phyloP scores from a whole-genome alignment of 192 early-diverging fungal genomes.

The Phlyctochytrium planicorne region DNA sequence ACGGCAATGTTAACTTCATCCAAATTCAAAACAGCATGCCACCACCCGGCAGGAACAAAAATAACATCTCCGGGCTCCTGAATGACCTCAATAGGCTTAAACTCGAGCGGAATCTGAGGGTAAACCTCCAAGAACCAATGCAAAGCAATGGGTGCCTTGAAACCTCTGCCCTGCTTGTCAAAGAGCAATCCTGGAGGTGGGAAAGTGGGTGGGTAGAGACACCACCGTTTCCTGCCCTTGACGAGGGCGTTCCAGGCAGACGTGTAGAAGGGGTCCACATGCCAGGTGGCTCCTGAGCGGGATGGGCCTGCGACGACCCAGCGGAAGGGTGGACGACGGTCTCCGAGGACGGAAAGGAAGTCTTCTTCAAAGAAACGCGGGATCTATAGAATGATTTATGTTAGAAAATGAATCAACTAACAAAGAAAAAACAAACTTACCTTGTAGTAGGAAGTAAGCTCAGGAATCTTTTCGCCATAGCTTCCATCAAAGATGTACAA shows the following conservation, averaged over 20 bases:
- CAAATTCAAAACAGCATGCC: constrained; percentile 37
- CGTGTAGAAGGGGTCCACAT: constrained; percentile 24
- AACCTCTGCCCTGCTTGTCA: neutral
- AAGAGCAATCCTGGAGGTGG: constrained; percentile 16
- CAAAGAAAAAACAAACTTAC: constrained; percentile 5
- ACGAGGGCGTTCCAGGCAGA: constrained; percentile 23
- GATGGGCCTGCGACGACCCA: constrained; percentile 35
- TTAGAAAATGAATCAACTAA: neutral
- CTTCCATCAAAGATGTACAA: constrained; percentile 33
- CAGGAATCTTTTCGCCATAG: constrained; percentile 27
- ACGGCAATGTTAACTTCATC: constrained; percentile 28
- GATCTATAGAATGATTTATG: neutral
- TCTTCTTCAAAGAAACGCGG: constrained; percentile 31
- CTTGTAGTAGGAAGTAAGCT: constrained; percentile 12
- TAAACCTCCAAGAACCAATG: constrained; percentile 36
- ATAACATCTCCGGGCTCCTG: constrained; percentile 37
- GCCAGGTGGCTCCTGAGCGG: constrained; percentile 36
- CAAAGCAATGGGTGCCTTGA: constrained; percentile 13
- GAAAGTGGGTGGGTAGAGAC: constrained; percentile 29
- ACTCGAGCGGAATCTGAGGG: constrained; percentile 19
- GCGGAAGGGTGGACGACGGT: constrained; percentile 18
- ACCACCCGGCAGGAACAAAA: constrained; percentile 39
- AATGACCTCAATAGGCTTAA: constrained; percentile 28
- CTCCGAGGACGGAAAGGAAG: constrained; percentile 19
- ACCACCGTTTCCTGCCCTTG: constrained; percentile 20